phyloP scores from a whole-genome alignment of 1,139 yeast species.

The Yamadazyma dushanensis region DNA sequence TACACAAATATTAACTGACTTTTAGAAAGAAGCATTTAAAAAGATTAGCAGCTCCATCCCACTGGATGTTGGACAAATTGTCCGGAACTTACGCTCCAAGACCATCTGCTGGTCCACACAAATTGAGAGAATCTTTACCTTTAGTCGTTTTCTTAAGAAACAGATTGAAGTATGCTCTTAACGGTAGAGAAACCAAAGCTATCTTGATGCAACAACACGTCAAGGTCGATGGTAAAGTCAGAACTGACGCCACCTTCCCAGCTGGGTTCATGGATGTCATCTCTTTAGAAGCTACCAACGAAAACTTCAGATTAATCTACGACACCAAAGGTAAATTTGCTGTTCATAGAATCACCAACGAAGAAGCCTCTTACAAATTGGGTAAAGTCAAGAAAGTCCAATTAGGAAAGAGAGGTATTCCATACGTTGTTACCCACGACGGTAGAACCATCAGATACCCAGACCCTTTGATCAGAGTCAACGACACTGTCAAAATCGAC shows the following conservation, averaged over 20 bases:
- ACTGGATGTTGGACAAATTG: slow-evolving; percentile 99
- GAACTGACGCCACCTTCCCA: slow-evolving; percentile 98
- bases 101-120: slow-evolving; percentile 99
- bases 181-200: slow-evolving; percentile 99
- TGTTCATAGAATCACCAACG: slow-evolving; percentile 98
- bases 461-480: slow-evolving; percentile 92
- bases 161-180: slow-evolving; percentile 98
- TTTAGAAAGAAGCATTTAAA: slow-evolving; percentile 38
- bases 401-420: slow-evolving; percentile 97
- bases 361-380: slow-evolving; percentile 97
- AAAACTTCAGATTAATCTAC: slow-evolving; percentile 97
- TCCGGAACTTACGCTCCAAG: slow-evolving; percentile 99
- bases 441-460: slow-evolving; percentile 99
- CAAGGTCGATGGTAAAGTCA: slow-evolving; percentile 98
- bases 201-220: slow-evolving; percentile 99
- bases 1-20: slow-evolving; percentile 54
- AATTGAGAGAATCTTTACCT: slow-evolving; percentile 98
- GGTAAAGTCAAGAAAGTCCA: slow-evolving; percentile 97
- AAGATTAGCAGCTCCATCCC: slow-evolving; percentile 76
- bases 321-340: slow-evolving; percentile 99
- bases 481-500: slow-evolving; percentile 97
- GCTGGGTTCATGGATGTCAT: slow-evolving; percentile 99
- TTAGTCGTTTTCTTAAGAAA: slow-evolving; percentile 97
- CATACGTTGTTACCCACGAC: slow-evolving; percentile 98
- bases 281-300: slow-evolving; percentile 95